Evolutionary conservation across 2,329 filamentous ascomycete species (phyloP).

Genomic region (Clarireedia homoeocarpa): DNA sequence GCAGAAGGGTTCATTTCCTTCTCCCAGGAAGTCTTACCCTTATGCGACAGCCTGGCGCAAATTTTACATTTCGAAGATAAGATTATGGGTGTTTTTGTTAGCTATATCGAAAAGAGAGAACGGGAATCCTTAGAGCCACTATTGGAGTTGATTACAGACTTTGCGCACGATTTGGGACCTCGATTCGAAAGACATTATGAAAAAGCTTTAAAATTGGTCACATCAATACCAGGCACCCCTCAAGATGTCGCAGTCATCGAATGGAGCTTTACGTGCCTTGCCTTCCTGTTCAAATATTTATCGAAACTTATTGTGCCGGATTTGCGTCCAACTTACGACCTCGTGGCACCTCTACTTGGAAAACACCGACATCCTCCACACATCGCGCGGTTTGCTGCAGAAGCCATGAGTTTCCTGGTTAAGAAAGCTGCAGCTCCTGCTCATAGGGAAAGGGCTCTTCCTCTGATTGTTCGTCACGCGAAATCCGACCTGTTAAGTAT

Average conservation of each 20-base stretch:
- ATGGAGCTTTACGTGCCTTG: constrained; percentile 90
- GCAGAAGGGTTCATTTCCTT: constrained; percentile 75
- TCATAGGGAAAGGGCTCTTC: constrained; percentile 65
- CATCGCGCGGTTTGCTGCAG: constrained; percentile 85
- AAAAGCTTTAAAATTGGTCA: constrained; percentile 64
- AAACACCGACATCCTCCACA: constrained; percentile 76
- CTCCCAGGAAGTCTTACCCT: constrained; percentile 61
- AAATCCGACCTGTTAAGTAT: constrained; percentile 56
- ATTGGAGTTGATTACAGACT: constrained; percentile 79
- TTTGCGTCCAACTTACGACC: constrained; percentile 72
- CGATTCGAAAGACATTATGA: constrained; percentile 86
- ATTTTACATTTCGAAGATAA: constrained; percentile 83
- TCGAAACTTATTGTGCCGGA: constrained; percentile 81
- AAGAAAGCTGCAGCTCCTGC: constrained; percentile 78
- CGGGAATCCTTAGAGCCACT: constrained; percentile 77
- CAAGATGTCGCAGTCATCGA: constrained; percentile 85
- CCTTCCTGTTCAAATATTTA: constrained; percentile 96
- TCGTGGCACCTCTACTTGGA: constrained; percentile 78
- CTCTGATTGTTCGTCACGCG: constrained; percentile 62
- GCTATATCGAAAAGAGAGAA: constrained; percentile 71
- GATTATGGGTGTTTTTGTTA: constrained; percentile 70
- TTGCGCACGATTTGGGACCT: constrained; percentile 85
- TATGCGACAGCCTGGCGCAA: constrained; percentile 85
- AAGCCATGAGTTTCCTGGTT: constrained; percentile 88
- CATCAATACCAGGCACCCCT: constrained; percentile 68